Base-by-base conservation (phyloP, 2,329 filamentous ascomycete genomes). In the Paraphoma sp. region DNA sequence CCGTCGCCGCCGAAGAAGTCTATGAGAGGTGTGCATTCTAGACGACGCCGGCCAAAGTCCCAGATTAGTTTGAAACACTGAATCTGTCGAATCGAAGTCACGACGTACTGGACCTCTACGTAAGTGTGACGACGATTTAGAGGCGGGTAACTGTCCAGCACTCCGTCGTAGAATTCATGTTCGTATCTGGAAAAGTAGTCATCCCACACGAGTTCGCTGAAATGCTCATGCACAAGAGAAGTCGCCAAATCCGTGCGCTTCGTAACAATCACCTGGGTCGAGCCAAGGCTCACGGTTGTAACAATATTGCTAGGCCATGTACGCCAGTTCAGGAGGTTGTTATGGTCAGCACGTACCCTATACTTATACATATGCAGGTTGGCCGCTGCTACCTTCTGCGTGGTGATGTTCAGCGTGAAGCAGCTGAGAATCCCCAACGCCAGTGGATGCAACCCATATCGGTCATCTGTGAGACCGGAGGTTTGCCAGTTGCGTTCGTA, bases 141-240 rank as follows among this genome's bases (percentile, higher is more conserved):
- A 3, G 9, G 10, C 33, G 33, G 33, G 3, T 10, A 14, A 10
- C 9, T 36, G 6, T 10, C 33, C 31, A 7, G 31, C 12, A 33
- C 31, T 14, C 14, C 6, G 33, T 14, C 33, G 33, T 36, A 6
- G 6, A 10, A 3, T 4, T 36, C 14, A 14, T 36, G 33, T 7
- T 36, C 23, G 23, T 5, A 6, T 10, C 7, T 36, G 33, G 33
- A 5, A 2, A 23, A 4, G 33, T 10, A 14, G 3, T 14, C 33
- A 3, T 14, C 6, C 33, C 9, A 36, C 3, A 36, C 14, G 9
- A 14, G 2, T 2, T 40, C 12, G 36, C 31, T 48, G 45, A 51
- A 54, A 38, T 58, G 56, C 23, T 54, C 48, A 31, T 54, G 18
- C 2, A 54, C 51, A 36, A 58, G 56, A 8, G 28, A 36, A 8